Conservation (phyloP, 2,329 filamentous ascomycete genomes). For the Bimuria novae-zelandiae region DNA sequence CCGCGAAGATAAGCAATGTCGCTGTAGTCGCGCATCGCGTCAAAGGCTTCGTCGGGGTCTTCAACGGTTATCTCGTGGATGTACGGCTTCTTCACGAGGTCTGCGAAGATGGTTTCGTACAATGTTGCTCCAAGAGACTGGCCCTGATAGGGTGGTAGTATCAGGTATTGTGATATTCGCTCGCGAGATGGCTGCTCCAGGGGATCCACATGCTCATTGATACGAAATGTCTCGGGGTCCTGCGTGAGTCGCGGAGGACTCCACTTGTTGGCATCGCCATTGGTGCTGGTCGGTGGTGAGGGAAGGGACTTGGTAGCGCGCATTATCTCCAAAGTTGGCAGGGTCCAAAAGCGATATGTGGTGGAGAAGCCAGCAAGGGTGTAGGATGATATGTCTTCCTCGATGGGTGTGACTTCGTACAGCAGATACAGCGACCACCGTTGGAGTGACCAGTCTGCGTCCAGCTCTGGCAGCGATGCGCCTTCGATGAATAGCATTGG, state of each 20-base stretch:
- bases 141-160: conserved; percentile 84
- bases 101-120: conserved; percentile 77
- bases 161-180: conserved; percentile 89
- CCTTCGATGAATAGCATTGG: conserved; percentile 91
- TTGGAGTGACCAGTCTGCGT: conserved; percentile 71
- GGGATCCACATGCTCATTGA: conserved; percentile 47
- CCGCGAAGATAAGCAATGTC: conserved; percentile 70
- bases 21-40: conserved; percentile 75
- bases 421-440: conserved; percentile 94
- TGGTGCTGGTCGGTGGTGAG: conserved; percentile 32
- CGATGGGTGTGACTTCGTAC: conserved; percentile 42
- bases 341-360: conserved; percentile 81
- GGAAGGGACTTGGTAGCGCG: conserved; percentile 42
- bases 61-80: conserved; percentile 89
- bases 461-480: conserved; percentile 74
- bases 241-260: conserved; percentile 30
- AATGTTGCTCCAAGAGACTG: conserved; percentile 78
- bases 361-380: conserved; percentile 88
- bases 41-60: conserved; percentile 87
- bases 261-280: conserved; percentile 49
- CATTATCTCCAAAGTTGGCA: conserved; percentile 53
- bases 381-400: conserved; percentile 55
- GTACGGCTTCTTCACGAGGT: conserved; percentile 68
- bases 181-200: conserved; percentile 74
- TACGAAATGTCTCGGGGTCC: conserved; percentile 36